Conservation (phyloP, 2,329 filamentous ascomycete species). For the Drechslerella dactyloides region DNA sequence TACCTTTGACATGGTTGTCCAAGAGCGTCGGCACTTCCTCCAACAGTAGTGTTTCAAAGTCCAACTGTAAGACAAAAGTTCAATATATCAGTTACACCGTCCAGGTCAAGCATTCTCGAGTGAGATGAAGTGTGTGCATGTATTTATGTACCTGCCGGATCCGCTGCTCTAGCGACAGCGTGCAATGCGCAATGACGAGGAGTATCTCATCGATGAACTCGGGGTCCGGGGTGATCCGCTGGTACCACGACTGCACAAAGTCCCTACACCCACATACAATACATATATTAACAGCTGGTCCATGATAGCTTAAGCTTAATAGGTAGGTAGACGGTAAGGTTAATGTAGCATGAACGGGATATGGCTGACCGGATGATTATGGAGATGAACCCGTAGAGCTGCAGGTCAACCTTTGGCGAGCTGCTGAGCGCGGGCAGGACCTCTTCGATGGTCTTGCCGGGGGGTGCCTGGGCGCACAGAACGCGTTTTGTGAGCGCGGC, state of each 20-base stretch:
- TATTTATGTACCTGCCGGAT: constrained; percentile 68
- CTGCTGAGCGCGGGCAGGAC: constrained; percentile 89
- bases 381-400: constrained; percentile 90
- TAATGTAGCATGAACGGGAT: not conserved
- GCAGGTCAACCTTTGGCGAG: constrained; percentile 88
- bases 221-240: constrained; percentile 87
- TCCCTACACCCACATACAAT: constrained; percentile 64
- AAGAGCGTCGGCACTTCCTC: constrained; percentile 87
- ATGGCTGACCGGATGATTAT: constrained; percentile 68
- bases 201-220: constrained; percentile 85
- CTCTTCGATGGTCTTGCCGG: constrained; percentile 74
- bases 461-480: constrained; percentile 75
- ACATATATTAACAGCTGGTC: constrained; percentile 1
- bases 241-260: constrained; percentile 92
- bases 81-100: too few species aligned
- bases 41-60: constrained; percentile 80
- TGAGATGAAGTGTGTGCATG: constrained; percentile 13
- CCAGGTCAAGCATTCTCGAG: too few species aligned
- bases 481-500: constrained; percentile 79
- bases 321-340: too few species aligned
- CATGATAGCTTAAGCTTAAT: not conserved
- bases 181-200: constrained; percentile 90
- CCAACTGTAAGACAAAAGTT: constrained; percentile 57
- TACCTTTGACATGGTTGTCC: constrained; percentile 80
- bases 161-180: constrained; percentile 83